Evolutionary conservation across 345 rosid species (phyloP).

Genomic region (Noccaea bulbosa): DNA sequence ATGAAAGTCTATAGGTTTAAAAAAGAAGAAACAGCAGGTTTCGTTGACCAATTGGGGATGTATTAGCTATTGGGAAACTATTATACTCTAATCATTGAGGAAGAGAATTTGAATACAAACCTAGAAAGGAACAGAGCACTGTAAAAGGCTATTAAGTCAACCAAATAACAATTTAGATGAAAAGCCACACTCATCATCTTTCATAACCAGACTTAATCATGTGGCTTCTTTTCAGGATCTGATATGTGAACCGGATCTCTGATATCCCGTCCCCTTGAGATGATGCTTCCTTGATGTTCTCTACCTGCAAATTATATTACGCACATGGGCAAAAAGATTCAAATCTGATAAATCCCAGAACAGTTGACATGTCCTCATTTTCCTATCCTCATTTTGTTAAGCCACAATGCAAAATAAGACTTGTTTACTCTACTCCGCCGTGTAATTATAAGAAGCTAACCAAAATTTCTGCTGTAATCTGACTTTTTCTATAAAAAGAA

Average conservation of each 20-base stretch:
- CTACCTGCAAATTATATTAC: conserved; percentile 43
- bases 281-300: conserved; percentile 51
- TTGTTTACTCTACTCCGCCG: conserved; percentile 7
- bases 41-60: conserved; percentile 26
- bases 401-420: conserved; percentile 10
- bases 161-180: conserved; percentile 25
- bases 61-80: conserved; percentile 25
- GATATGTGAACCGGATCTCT: conserved; percentile 53
- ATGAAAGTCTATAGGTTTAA: conserved; percentile 5
- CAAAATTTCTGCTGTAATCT: conserved; percentile 11
- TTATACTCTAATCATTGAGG: conserved; percentile 23
- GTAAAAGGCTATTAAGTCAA: conserved; percentile 7
- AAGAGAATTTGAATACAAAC: conserved; percentile 27
- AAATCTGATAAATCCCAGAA: conserved; percentile 10
- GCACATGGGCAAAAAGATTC: conserved; percentile 25
- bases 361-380: conserved; percentile 21
- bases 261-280: conserved; percentile 45
- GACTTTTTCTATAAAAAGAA: background rate
- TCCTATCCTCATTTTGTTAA: conserved; percentile 22
- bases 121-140: conserved; percentile 19
- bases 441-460: conserved; percentile 24
- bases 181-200: conserved; percentile 11
- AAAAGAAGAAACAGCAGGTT: conserved; percentile 27
- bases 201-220: conserved; percentile 44
- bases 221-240: conserved; percentile 55